phyloP scores from a whole-genome alignment of 2,329 filamentous ascomycete genomes.

The Cladosporium sp. region DNA sequence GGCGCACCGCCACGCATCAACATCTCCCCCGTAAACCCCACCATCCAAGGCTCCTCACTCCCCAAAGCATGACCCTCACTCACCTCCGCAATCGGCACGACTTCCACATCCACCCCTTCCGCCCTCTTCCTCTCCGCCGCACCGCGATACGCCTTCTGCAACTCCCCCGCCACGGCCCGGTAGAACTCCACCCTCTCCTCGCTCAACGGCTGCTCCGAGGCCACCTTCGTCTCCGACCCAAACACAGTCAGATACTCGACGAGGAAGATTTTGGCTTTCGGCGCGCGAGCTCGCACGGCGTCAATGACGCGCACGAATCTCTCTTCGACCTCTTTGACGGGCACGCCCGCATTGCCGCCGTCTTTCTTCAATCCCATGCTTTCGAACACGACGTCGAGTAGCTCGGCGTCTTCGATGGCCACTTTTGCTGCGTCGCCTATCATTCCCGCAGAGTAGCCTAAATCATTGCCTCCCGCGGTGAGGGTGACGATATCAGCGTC shows the following conservation, averaged over 20 bases:
- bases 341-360: too few relatives aligned
- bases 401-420: not conserved
- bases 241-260: conserved; percentile 17
- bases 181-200: conserved; percentile 7
- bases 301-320: conserved; percentile 15
- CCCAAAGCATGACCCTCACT: conserved; percentile 16
- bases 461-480: conserved; percentile 38
- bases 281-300: conserved; percentile 4
- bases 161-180: not conserved
- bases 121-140: conserved; percentile 12
- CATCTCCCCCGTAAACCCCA: conserved; percentile 10
- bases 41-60: conserved; percentile 14
- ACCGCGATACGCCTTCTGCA: conserved; percentile 10
- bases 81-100: conserved; percentile 13
- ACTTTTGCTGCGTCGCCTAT: conserved; percentile 24
- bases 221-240: conserved; percentile 10
- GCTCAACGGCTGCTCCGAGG: conserved; percentile 8
- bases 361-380: conserved; percentile 11
- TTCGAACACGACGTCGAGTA: conserved; percentile 3
- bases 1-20: conserved; percentile 5
- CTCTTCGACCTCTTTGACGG: conserved; percentile 7
- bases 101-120: conserved; percentile 9
- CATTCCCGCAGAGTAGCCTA: conserved; percentile 36
- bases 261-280: conserved; percentile 14
- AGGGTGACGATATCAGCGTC: conserved; percentile 36